Evolutionary conservation across 2,329 filamentous ascomycete genomes (phyloP).

Genomic region (Sporothrix inflata): DNA sequence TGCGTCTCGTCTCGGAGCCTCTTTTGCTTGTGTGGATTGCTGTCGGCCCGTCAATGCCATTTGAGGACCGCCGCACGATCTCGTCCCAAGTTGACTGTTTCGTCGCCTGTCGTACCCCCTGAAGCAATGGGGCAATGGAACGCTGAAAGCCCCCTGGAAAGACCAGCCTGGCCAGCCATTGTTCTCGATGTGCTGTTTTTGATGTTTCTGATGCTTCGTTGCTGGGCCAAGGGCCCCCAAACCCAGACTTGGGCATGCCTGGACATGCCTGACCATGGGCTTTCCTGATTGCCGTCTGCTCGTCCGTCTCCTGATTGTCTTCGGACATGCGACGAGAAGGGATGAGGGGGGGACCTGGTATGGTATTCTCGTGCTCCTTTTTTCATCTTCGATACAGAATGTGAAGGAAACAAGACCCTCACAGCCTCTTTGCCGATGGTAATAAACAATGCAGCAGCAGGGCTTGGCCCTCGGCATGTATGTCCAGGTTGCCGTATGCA

Average conservation of each 20-base stretch:
- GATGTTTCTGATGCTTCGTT: neutral
- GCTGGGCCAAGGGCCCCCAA: neutral
- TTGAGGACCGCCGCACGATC: slow-evolving; percentile 10
- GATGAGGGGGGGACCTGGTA: neutral
- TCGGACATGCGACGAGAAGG: neutral
- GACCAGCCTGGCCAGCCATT: slow-evolving; percentile 4
- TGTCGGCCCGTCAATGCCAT: slow-evolving; percentile 19
- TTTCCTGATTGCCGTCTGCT: slow-evolving; percentile 26
- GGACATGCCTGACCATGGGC: slow-evolving; percentile 1
- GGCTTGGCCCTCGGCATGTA: slow-evolving; percentile 3
- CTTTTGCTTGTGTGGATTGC: neutral
- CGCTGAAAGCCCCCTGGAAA: neutral
- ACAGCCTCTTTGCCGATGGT: neutral
- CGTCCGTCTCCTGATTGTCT: slow-evolving; percentile 14
- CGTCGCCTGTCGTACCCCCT: slow-evolving; percentile 20
- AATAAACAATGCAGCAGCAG: slow-evolving; percentile 5
- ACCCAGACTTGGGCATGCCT: neutral
- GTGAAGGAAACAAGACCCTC: neutral
- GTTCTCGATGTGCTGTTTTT: neutral
- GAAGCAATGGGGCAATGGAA: slow-evolving; percentile 18
- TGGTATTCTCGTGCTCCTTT: slow-evolving; percentile 13
- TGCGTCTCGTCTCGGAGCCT: neutral
- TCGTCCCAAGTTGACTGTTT: slow-evolving; percentile 31
- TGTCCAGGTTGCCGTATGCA: neutral
- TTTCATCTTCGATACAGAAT: slow-evolving; percentile 9